phyloP scores from a whole-genome alignment of 2,329 filamentous ascomycete genomes.

The Hypoxylon sp. region DNA sequence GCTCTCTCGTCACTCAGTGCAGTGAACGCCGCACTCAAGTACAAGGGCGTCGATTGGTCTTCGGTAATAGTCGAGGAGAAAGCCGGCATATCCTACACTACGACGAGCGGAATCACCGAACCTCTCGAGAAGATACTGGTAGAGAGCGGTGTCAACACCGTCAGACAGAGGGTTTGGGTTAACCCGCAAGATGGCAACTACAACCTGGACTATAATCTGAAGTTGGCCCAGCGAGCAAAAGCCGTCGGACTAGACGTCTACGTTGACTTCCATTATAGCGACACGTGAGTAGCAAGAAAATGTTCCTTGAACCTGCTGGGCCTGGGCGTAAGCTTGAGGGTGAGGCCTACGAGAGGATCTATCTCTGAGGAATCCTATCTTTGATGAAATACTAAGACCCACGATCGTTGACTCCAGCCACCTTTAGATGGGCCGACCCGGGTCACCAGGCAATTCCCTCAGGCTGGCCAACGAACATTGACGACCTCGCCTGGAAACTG shows the following conservation, averaged over 20 bases:
- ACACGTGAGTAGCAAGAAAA: constrained; percentile 60
- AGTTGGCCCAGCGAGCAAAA: constrained; percentile 75
- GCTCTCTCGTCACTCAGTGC: constrained; percentile 41
- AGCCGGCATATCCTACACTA: constrained; percentile 73
- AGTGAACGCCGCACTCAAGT: constrained; percentile 65
- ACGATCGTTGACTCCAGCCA: constrained; percentile 11
- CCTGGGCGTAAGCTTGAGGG: neutral
- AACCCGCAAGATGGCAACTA: constrained; percentile 76
- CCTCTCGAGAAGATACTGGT: constrained; percentile 75
- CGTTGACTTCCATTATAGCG: constrained; percentile 76
- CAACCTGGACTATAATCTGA: constrained; percentile 78
- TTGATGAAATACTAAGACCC: neutral
- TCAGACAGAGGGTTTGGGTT: constrained; percentile 81
- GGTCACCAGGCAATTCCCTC: constrained; percentile 72
- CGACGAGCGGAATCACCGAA: constrained; percentile 64
- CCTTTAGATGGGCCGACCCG: constrained; percentile 74
- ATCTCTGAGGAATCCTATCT: neutral
- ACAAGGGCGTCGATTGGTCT: constrained; percentile 79
- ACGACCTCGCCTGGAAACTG: constrained; percentile 71
- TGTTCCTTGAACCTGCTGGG: neutral
- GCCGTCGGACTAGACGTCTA: constrained; percentile 73
- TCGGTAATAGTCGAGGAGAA: constrained; percentile 75
- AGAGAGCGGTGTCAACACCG: constrained; percentile 75
- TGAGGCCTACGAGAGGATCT: neutral
- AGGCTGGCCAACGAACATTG: constrained; percentile 74